Evolutionary conservation across 1,284 basidiomycete genomes (phyloP), one percentile per base, ranked within the genome.

Genomic region (Moesziomyces globuligerus): DNA sequence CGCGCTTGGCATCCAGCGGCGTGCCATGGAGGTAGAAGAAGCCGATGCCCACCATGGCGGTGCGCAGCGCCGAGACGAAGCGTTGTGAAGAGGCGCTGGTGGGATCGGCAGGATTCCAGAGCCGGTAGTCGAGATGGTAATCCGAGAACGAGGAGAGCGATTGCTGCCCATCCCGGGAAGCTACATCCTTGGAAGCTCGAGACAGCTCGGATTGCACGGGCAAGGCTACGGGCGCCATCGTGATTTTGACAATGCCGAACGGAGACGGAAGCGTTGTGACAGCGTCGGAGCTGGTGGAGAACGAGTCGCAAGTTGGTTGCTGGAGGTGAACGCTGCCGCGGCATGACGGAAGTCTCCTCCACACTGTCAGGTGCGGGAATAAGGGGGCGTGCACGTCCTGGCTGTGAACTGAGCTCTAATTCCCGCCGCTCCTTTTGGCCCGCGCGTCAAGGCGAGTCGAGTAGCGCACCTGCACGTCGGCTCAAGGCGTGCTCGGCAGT

Each of bases 21-120:
- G 64, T 67, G 48, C 58, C 46, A 48, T 58, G 56, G 15, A 78
- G 72, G 51, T 76, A 75, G 51, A 78, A 78, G 64, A 78, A 76
- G 24, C 75, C 75, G 17, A 74, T 52, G 5, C 74, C 75, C 3
- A 72, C 60, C 60, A 74, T 67, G 38, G 67, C 60, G 3, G 39
- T 28, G 17, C 73, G 62, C 6, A 77, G 68, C 0, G 53, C 46
- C 17, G 56, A 28, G 44, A 74, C 52, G 49, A 76, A 76, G 15
- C 40, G 53, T 3, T 40, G 59, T 0, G 64, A 67, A 1, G 52
- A 46, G 17, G 37, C 23, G 1, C 58, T 62, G 21, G 32, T 38
- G 0, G 59, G 64, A 3, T 43, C 18, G 23, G 46, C 3, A 2
- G 64, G 45, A 0, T 64, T 20, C 69, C 69, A 72, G 15, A 61